Evolutionary conservation across 495 filamentous ascomycete genomes (phyloP), one percentile per base, ranked within the genome.

Genomic region (Glarea lozoyensis): DNA sequence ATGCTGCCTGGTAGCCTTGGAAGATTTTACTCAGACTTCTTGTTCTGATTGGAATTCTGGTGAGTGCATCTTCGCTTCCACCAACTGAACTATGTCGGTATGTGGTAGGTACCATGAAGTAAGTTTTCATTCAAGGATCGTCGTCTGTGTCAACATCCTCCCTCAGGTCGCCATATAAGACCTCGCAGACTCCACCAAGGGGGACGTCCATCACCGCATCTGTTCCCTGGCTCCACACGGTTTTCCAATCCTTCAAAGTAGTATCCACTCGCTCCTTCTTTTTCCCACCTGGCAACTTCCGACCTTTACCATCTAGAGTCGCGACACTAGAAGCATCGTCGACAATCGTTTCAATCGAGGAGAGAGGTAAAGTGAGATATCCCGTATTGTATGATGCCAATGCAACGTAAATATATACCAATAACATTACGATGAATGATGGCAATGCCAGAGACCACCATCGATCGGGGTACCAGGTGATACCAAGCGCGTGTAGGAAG

Each of bases 131-230:
- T 35, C 32, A 35, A 11, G 7, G 27, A 32, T 61, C 60, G 25
- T 56, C 55, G 32, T 53, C 56, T 33, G 56, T 55, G 19, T 51
- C 33, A 10, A 15, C 13, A 37, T 38, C 42, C n/a, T 65, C 66
- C 42, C 72, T 64, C 7, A 60, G 62, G 40, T 69, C 68, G 0
- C 79, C 84, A 58, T 88, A 88, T 37, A 88, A 50, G 16, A 97
- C 77, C 70, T 99, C 92, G 62, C 90, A 96, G n/a, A 96, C 92
- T 2, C 92, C 92, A 15, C 88, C 93, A 31, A 97, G 72, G 5
- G 92, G 92, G 15, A 99, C 78, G 72, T 99, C 92, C 86, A 97
- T 85, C 4, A 96, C 90, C 10, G 88, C 92, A 72, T 99, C 92
- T 1, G 93, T 99, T 22, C 93, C 88, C 50, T 86, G 79, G 57